A percentile compares a stretch with the other conserved stretches of the same genome.
These are phyloP conservation scores for Dipteronia dyeriana DNA, from an alignment of 345 rosid genomes.

Conservation along the genomic window DNA sequence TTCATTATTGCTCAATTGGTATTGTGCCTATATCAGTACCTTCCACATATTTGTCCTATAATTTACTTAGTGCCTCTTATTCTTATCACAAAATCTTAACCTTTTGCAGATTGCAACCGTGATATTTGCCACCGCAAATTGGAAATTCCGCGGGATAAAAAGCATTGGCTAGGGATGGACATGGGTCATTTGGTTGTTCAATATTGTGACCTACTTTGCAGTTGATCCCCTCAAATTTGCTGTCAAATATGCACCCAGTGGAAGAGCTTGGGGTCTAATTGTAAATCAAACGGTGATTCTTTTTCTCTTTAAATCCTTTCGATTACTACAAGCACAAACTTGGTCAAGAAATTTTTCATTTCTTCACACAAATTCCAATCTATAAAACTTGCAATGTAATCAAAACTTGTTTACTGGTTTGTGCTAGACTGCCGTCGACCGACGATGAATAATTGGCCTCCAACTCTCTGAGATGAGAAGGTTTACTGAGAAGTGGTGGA, in stretches of 20 bases:
- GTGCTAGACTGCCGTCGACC: slow-evolving; percentile 37
- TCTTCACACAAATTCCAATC: not conserved
- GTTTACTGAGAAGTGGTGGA: slow-evolving; percentile 34
- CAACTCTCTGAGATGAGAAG: slow-evolving; percentile 13
- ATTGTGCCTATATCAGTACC: not conserved
- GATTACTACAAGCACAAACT: not conserved
- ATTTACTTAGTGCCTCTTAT: not conserved
- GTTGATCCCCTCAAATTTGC: slow-evolving; percentile 42
- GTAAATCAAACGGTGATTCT: slow-evolving; percentile 35
- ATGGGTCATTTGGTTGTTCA: slow-evolving; percentile 38
- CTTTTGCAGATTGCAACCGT: slow-evolving; percentile 29
- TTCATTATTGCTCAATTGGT: slow-evolving; percentile 56
- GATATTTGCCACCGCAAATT: slow-evolving; percentile 31
- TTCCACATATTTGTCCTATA: not conserved
- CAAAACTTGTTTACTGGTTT: not conserved
- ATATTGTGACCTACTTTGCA: slow-evolving; percentile 24
- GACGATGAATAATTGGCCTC: slow-evolving; percentile 45
- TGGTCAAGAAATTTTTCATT: not conserved
- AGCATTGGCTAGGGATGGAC: slow-evolving; percentile 43
- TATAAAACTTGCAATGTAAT: not conserved
- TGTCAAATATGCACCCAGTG: slow-evolving; percentile 34
- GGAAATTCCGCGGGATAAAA: slow-evolving; percentile 39
- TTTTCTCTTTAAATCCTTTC: not conserved
- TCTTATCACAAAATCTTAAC: not conserved
- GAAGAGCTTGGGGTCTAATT: slow-evolving; percentile 36